Percentiles rank a stretch among this genome's conserved stretches.
Evolutionary conservation across 2,329 filamentous ascomycete genomes (phyloP).

Genomic region (Aspergillus brunneoviolaceus): DNA sequence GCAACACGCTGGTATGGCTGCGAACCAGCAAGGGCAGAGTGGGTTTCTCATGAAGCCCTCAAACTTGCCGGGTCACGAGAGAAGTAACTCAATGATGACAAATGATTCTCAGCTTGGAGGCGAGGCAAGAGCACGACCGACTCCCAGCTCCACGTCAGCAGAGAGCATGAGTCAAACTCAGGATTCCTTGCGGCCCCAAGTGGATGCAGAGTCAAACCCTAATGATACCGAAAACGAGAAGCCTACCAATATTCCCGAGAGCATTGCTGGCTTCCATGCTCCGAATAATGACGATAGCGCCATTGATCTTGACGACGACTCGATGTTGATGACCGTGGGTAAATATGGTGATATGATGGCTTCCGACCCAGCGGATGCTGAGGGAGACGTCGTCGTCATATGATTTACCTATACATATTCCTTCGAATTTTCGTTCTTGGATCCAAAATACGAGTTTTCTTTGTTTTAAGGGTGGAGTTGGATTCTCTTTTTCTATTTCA

Average conservation of each 20-base stretch:
- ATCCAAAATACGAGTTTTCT: slow-evolving; percentile 19
- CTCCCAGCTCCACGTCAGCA: slow-evolving; percentile 16
- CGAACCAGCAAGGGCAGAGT: slow-evolving; percentile 24
- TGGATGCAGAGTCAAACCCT: slow-evolving; percentile 24
- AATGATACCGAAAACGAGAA: slow-evolving; percentile 39
- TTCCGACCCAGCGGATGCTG: slow-evolving; percentile 46
- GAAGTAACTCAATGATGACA: slow-evolving; percentile 18
- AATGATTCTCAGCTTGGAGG: slow-evolving; percentile 13
- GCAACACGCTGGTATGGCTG: slow-evolving; percentile 26
- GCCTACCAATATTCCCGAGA: slow-evolving; percentile 48
- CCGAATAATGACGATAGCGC: slow-evolving; percentile 67
- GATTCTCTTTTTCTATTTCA: slow-evolving; percentile 20
- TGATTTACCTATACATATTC: slow-evolving; percentile 24
- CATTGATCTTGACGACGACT: slow-evolving; percentile 62
- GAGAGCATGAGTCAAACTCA: slow-evolving; percentile 20
- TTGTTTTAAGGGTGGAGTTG: slow-evolving; percentile 32
- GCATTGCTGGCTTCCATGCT: slow-evolving; percentile 32
- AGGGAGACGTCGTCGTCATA: slow-evolving; percentile 48
- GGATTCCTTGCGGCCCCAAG: slow-evolving; percentile 12
- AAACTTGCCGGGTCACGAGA: slow-evolving; percentile 14
- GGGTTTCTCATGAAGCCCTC: slow-evolving; percentile 25
- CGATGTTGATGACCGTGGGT: slow-evolving; percentile 42
- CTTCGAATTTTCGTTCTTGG: slow-evolving; percentile 20
- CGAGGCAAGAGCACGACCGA: slow-evolving; percentile 19
- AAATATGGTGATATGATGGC: slow-evolving; percentile 49